Conservation (phyloP, 176 grass and related monocot genomes). For the Oryza meridionalis region DNA sequence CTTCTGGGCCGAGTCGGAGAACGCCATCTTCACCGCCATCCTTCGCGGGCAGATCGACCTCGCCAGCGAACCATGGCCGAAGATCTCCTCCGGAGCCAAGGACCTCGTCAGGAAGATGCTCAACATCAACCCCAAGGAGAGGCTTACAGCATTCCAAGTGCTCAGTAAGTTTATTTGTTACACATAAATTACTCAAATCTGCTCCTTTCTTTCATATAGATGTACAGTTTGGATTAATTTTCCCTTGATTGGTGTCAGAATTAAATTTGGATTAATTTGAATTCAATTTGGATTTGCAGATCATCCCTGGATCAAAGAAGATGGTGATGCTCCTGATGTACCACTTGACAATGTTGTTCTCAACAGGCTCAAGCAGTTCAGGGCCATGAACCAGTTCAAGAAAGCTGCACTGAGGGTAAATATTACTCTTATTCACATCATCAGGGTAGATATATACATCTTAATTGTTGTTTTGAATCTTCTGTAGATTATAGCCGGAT, state of each 20-base stretch:
- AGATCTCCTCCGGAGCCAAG: conserved; percentile 64
- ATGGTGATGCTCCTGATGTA: conserved; percentile 78
- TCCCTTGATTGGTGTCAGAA: too few species aligned
- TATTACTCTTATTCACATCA: background rate
- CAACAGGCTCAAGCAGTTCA: conserved; percentile 80
- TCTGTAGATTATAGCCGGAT: conserved; percentile 74
- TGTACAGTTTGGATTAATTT: too few species aligned
- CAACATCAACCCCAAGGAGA: conserved; percentile 67
- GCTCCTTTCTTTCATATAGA: background rate
- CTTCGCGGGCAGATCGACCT: conserved; percentile 64
- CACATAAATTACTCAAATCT: background rate
- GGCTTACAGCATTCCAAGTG: conserved; percentile 74
- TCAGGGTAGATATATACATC: background rate
- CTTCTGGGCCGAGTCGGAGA: conserved; percentile 84
- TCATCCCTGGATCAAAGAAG: conserved; percentile 96
- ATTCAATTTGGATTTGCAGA: conserved; percentile 40
- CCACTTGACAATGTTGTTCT: conserved; percentile 84
- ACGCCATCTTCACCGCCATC: conserved; percentile 79
- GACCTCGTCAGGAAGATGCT: conserved; percentile 84
- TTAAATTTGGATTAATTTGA: too few species aligned
- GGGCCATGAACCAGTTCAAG: conserved; percentile 93
- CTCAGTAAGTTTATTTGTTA: conserved; percentile 53
- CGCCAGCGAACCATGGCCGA: conserved; percentile 69
- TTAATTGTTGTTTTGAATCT: background rate
- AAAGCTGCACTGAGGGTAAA: conserved; percentile 79